Base-by-base conservation (phyloP, 2,329 filamentous ascomycete species). In the Aspergillus pseudoterreus region DNA sequence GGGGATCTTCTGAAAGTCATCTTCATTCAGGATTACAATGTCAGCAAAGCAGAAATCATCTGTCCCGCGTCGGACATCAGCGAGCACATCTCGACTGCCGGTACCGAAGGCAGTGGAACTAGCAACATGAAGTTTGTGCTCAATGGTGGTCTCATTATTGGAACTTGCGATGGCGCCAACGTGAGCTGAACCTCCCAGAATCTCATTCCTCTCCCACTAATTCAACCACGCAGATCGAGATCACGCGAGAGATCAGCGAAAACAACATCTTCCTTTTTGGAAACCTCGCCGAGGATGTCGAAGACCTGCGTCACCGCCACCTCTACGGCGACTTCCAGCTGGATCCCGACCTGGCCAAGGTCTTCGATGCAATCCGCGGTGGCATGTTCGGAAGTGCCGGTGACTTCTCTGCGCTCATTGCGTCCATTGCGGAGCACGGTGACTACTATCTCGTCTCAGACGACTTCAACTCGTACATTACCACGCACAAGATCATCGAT, bases 71-170 rank as follows among this genome's bases (percentile, higher is more conserved):
- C 90, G 17, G 94, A 99, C 64, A 86, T 99, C 65, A 96, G 91
- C 73, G 94, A 99, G 77, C 94, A 99, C 71, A 99, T 99, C 66
- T 97, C 94, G 2, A 99, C 94, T 21, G 94, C 94, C 35, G 94
- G 94, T 45, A 99, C 94, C 1, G 94, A 99, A 63, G 84, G 82
- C 22, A 83, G 79, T 57, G 92, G 92, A 57, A 96, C 91, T 11
- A 95, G 90, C 66, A 99, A 99, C 83, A 99, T 99, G 94, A 99
- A 99, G 75, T 99, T 99, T 71, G 94, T 96, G 12, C 81, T 99
- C 65, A 99, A 97, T 65, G 94, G 94, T 58, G 94, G 94, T 57
- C 79, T 99, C 55, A 95, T 99, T 66, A 99, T 99, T 62, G 94
- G 94, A 63, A 99, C 94, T 17, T 96, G 92, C 69, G 94, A 99